phyloP scores from a whole-genome alignment of 2,329 filamentous ascomycete species.

The Cladophialophora yegresii region DNA sequence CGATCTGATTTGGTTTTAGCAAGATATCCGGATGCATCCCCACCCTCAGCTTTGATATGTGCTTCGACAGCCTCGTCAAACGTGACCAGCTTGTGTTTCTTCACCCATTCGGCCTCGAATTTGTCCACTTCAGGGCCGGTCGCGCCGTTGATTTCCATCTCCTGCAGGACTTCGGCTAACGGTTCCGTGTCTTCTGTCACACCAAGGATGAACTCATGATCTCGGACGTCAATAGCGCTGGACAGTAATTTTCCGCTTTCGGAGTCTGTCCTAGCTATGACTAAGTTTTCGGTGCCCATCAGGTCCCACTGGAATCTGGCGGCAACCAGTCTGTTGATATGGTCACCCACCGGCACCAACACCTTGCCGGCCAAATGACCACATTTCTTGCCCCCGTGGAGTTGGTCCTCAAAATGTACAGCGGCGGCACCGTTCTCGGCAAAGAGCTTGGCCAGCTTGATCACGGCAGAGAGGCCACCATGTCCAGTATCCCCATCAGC shows the following conservation, averaged over 20 bases:
- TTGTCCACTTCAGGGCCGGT: constrained; percentile 76
- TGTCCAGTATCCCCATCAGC: constrained; percentile 96
- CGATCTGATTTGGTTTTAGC: constrained; percentile 62
- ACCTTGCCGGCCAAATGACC: constrained; percentile 96
- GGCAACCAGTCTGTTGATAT: constrained; percentile 91
- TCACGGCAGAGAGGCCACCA: constrained; percentile 84
- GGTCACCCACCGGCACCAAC: constrained; percentile 86
- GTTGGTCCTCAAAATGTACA: constrained; percentile 96
- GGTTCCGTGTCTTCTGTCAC: constrained; percentile 76
- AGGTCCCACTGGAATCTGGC: constrained; percentile 97
- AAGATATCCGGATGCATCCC: constrained; percentile 67
- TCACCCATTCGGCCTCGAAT: constrained; percentile 87
- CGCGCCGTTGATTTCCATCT: constrained; percentile 81
- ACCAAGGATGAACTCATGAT: constrained; percentile 95
- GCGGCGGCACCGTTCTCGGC: constrained; percentile 95
- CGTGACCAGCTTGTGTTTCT: constrained; percentile 77
- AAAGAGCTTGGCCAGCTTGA: constrained; percentile 96
- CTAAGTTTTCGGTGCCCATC: constrained; percentile 92
- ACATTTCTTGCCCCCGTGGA: constrained; percentile 98
- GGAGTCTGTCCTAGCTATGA: constrained; percentile 93
- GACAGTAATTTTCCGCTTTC: constrained; percentile 90
- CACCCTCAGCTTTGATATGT: constrained; percentile 69
- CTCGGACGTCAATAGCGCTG: constrained; percentile 86
- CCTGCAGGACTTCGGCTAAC: constrained; percentile 82
- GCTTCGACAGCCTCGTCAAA: constrained; percentile 87